Conservation (phyloP, 192 early-diverging fungal species). For the Phycomyces nitens region DNA sequence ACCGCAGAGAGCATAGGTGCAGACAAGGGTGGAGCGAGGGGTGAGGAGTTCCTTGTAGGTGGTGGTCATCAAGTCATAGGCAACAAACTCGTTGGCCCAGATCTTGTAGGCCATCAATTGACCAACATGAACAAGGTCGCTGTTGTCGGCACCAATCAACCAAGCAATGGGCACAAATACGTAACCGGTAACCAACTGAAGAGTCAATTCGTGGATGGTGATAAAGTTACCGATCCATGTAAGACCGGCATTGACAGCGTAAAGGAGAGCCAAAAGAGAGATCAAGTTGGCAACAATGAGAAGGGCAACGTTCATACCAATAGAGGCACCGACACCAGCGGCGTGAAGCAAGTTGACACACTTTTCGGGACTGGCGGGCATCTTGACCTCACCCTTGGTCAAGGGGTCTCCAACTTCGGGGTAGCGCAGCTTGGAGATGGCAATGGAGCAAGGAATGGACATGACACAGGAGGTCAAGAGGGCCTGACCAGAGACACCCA, state of each 20-base stretch:
- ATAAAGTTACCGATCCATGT: slow-evolving; percentile 70
- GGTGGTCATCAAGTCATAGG: slow-evolving; percentile 49
- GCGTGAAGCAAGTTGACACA: slow-evolving; percentile 79
- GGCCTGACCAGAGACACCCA: slow-evolving; percentile 62
- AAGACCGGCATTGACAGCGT: slow-evolving; percentile 63
- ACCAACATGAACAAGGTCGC: slow-evolving; percentile 51
- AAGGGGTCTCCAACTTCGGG: slow-evolving; percentile 82
- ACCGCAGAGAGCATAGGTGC: slow-evolving; percentile 81
- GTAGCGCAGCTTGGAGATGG: slow-evolving; percentile 81
- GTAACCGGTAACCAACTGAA: slow-evolving; percentile 72
- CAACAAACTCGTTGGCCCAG: slow-evolving; percentile 88
- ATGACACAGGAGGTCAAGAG: slow-evolving; percentile 86
- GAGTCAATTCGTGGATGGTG: slow-evolving; percentile 51
- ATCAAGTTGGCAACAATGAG: slow-evolving; percentile 77
- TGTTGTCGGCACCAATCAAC: slow-evolving; percentile 44
- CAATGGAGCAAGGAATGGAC: slow-evolving; percentile 83
- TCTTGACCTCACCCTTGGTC: slow-evolving; percentile 63
- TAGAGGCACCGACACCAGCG: slow-evolving; percentile 76
- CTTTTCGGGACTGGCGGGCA: slow-evolving; percentile 55
- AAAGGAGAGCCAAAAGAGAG: slow-evolving; percentile 69
- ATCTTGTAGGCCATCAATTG: slow-evolving; percentile 71
- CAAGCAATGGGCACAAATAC: slow-evolving; percentile 73
- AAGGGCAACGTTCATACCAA: slow-evolving; percentile 71
- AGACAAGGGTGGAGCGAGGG: slow-evolving; percentile 46
- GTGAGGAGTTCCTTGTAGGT: slow-evolving; percentile 39